Base-by-base conservation (phyloP, 345 rosid species). In the Dipteronia dyeriana region DNA sequence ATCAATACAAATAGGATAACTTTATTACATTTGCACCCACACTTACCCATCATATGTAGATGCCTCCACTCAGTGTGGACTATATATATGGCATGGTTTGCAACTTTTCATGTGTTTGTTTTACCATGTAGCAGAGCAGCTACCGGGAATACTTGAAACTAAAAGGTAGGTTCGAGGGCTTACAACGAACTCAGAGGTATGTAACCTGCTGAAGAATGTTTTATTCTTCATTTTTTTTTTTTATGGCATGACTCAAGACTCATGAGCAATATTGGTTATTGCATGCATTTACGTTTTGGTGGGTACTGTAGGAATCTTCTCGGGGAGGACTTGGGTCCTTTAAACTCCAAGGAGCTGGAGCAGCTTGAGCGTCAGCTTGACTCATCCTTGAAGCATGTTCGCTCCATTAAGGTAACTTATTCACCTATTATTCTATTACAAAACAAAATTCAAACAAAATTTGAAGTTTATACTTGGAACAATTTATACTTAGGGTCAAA, bases 291-390 rank as follows among this genome's bases (percentile, higher is more conserved):
- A 34, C 38, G 38, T 34, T 34, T 34, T 45, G 26, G 13, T 64
- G 63, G 56, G 34, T 76, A 67, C 5, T 75, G 61, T 63, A 96
- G 97, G 86, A 94, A 96, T 85, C 91, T 96, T 43, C 97, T 94
- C 68, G 99, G 99, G 56, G 99, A 96, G 84, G 99, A 96, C 53
- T 81, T 96, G 83, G 98, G 97, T 23, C 94, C 97, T 70, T 75
- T 96, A 51, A 87, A 86, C 73, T 83, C 95, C n/a, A 96, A 94
- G 90, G 99, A 94, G 53, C 92, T 96, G 68, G 99, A 92, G 83
- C 97, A 96, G 85, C 97, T 96, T 72, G 99, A 96, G 89, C 94
- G 90, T 82, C 95, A 90, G 74, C 89, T 96, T 4, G 94, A 96
- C 41, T 81, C 90, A 66, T 91, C 98, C 64, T 76, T 96, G 81